These are phyloP conservation scores for Cyclostephanos invisitatus DNA, from an alignment of 108 stramenopile genomes.

Conservation along the genomic window DNA sequence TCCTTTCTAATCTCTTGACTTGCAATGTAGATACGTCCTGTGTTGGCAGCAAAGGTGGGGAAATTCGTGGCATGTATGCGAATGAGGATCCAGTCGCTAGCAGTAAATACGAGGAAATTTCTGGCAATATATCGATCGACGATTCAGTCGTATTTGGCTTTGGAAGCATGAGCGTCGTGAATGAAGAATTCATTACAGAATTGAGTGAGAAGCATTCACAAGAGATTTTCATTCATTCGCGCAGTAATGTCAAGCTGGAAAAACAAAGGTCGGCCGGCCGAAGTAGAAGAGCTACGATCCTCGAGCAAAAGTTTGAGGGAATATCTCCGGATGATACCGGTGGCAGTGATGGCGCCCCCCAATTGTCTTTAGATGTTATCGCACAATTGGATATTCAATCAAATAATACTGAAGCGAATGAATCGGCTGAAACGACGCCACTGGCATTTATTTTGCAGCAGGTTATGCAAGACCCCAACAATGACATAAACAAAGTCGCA, in stretches of 20 bases:
- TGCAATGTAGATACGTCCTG: not conserved
- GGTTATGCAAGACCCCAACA: not conserved
- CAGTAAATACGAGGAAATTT: too few relatives aligned
- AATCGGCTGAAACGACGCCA: not conserved
- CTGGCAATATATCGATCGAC: too few relatives aligned
- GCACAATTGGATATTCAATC: not conserved
- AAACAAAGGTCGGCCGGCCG: not conserved
- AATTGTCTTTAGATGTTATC: not conserved
- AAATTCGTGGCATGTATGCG: not conserved
- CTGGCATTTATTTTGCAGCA: slow-evolving; percentile 6
- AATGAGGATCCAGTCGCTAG: slow-evolving; percentile 1
- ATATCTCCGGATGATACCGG: not conserved
- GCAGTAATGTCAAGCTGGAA: not conserved
- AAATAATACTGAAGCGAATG: not conserved
- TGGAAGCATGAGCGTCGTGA: too few relatives aligned
- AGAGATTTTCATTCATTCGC: not conserved
- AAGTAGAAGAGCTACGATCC: too few relatives aligned
- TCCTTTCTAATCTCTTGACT: not conserved
- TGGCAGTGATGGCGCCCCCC: not conserved
- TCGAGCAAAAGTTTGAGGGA: too few relatives aligned
- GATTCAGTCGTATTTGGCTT: too few relatives aligned
- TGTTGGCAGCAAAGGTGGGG: not conserved
- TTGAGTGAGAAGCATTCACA: too few relatives aligned
- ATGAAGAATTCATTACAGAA: too few relatives aligned
- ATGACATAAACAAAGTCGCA: not conserved